These are phyloP conservation scores for Lactarius sanguifluus DNA, from an alignment of 768 basidiomycete genomes.

Conservation along the genomic window DNA sequence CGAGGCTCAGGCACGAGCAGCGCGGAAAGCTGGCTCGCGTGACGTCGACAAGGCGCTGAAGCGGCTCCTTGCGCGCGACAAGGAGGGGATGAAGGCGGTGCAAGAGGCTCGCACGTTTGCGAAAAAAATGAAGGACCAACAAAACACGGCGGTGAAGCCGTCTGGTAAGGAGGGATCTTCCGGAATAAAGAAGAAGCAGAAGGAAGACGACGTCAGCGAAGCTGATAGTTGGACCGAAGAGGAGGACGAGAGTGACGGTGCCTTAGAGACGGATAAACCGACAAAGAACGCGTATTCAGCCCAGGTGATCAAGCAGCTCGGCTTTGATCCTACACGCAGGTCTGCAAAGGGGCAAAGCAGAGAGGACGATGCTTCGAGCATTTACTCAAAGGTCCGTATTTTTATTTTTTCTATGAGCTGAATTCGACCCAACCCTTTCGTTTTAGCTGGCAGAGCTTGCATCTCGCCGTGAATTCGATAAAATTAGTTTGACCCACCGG, in stretches of 20 bases:
- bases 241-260: slow-evolving; percentile 21
- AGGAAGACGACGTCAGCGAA: slow-evolving; percentile 27
- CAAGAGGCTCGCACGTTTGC: slow-evolving; percentile 56
- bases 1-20: slow-evolving; percentile 74
- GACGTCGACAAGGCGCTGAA: slow-evolving; percentile 64
- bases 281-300: slow-evolving; percentile 60
- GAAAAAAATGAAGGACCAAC: slow-evolving; percentile 33
- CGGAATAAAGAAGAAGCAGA: slow-evolving; percentile 29
- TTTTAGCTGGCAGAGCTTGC: slow-evolving; percentile 57
- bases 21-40: slow-evolving; percentile 55
- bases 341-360: slow-evolving; percentile 44
- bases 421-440: not conserved
- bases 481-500: slow-evolving; percentile 58
- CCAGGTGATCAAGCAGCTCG: slow-evolving; percentile 64
- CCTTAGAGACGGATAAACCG: slow-evolving; percentile 11
- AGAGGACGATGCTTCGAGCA: slow-evolving; percentile 37
- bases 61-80: slow-evolving; percentile 60
- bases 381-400: slow-evolving; percentile 58
- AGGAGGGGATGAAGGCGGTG: slow-evolving; percentile 65
- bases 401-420: not conserved
- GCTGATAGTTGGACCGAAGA: slow-evolving; percentile 23
- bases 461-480: slow-evolving; percentile 49
- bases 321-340: slow-evolving; percentile 75
- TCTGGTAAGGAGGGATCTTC: slow-evolving; percentile 26
- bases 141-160: slow-evolving; percentile 21